Conservation (phyloP, 805 yeast species). For the Myxozyma neglecta region DNA sequence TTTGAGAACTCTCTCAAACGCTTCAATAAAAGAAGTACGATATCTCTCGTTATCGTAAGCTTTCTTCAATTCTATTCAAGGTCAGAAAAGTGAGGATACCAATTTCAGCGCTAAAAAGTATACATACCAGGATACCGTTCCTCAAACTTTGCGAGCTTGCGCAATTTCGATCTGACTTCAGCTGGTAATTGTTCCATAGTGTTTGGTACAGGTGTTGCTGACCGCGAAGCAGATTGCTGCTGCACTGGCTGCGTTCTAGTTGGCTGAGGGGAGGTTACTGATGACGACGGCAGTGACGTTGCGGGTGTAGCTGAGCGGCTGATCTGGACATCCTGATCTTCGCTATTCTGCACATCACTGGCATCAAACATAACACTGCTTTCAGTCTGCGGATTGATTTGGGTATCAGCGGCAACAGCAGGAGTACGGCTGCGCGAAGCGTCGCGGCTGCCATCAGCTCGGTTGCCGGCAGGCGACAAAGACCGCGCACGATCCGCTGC, state of each 20-base stretch:
- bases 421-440: conserved; percentile 31
- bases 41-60: conserved; percentile 83
- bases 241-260: background rate
- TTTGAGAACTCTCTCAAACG: conserved; percentile 66
- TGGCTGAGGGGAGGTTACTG: background rate
- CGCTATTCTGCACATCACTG: background rate
- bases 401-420: background rate
- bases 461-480: conserved; percentile 47
- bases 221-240: background rate
- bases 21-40: conserved; percentile 56
- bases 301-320: background rate
- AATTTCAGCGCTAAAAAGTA: background rate
- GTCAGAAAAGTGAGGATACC: background rate
- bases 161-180: conserved; percentile 48
- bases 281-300: too few relatives aligned
- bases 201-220: background rate
- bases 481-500: conserved; percentile 43
- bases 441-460: conserved; percentile 37
- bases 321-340: conserved; percentile 1
- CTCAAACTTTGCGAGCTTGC: conserved; percentile 82
- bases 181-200: background rate
- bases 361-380: conserved; percentile 10
- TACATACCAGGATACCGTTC: conserved; percentile 72
- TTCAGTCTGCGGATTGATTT: background rate
- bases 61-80: conserved; percentile 51